Conservation (phyloP, 148 eudicot species). For the Rheum nobile region DNA sequence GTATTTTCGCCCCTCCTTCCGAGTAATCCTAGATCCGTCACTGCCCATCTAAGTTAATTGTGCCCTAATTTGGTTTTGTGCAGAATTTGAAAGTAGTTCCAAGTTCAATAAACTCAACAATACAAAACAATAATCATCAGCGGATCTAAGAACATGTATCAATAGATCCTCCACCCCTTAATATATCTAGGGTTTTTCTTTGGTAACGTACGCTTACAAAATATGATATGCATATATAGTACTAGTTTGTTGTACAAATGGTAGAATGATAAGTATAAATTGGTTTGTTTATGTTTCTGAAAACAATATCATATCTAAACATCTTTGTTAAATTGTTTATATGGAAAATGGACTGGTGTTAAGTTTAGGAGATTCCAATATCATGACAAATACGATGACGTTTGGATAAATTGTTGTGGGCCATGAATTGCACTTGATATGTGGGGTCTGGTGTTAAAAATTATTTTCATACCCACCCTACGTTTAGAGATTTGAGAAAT, state of each 20-base stretch:
- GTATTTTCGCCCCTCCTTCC: no score
- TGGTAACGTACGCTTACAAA: no score
- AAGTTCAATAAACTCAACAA: background rate
- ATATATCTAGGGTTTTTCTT: background rate
- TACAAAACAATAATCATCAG: background rate
- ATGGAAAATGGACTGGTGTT: background rate
- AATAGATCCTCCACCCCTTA: background rate
- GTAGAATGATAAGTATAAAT: background rate
- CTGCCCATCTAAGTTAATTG: background rate
- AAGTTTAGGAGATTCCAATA: background rate
- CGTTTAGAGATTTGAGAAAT: slow-evolving; percentile 1
- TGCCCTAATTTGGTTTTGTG: background rate
- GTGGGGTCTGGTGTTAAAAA: background rate
- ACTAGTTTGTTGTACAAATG: background rate
- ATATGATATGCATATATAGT: no score
- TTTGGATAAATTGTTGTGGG: background rate
- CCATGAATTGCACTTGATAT: slow-evolving; percentile 10
- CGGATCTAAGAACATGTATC: background rate
- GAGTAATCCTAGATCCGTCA: no score
- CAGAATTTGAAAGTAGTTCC: background rate
- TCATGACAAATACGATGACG: background rate
- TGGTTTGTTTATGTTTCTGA: background rate
- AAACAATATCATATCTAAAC: no score
- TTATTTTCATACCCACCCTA: slow-evolving; percentile 12
- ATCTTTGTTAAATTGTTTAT: no score